Percentiles rank a stretch among this genome's conserved stretches.
phyloP scores from a whole-genome alignment of 2,329 filamentous ascomycete genomes.

The Sclerotinia borealis region DNA sequence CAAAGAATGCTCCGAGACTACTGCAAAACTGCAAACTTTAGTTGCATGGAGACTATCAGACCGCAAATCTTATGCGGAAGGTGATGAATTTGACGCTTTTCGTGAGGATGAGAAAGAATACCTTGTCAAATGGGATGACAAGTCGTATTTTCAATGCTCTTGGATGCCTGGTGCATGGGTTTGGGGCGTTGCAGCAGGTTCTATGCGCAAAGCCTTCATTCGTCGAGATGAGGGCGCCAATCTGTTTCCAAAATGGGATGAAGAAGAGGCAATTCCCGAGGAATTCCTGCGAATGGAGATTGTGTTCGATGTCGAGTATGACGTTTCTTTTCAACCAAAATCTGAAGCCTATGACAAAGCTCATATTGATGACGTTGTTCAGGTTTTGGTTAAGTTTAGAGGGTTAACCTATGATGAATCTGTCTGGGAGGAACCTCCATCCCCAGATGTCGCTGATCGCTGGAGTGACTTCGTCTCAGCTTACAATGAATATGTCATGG shows the following conservation, averaged over 20 bases:
- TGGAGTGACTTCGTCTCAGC: slow-evolving; percentile 78
- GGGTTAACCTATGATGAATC: slow-evolving; percentile 85
- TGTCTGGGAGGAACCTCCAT: slow-evolving; percentile 82
- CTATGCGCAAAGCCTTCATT: slow-evolving; percentile 69
- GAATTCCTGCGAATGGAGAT: slow-evolving; percentile 83
- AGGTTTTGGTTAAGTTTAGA: slow-evolving; percentile 83
- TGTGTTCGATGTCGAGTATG: slow-evolving; percentile 74
- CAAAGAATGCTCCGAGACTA: slow-evolving; percentile 62
- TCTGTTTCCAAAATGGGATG: slow-evolving; percentile 59
- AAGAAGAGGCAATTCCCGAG: slow-evolving; percentile 77
- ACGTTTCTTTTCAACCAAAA: slow-evolving; percentile 43
- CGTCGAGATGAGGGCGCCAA: slow-evolving; percentile 59
- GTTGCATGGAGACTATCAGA: slow-evolving; percentile 81
- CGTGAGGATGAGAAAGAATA: slow-evolving; percentile 82
- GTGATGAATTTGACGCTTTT: slow-evolving; percentile 49
- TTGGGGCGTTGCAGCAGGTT: slow-evolving; percentile 57
- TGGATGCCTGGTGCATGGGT: slow-evolving; percentile 94
- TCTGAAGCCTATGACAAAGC: slow-evolving; percentile 65
- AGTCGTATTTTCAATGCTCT: slow-evolving; percentile 73
- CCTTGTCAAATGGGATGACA: slow-evolving; percentile 76
- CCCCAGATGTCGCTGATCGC: slow-evolving; percentile 52
- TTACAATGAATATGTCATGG: slow-evolving; percentile 79
- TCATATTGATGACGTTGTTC: slow-evolving; percentile 64
- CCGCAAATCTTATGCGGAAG: slow-evolving; percentile 47
- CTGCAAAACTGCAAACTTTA: slow-evolving; percentile 65